Evolutionary conservation across 345 rosid genomes (phyloP), one percentile per base, ranked within the genome.

Genomic region (Nasturtium officinale): DNA sequence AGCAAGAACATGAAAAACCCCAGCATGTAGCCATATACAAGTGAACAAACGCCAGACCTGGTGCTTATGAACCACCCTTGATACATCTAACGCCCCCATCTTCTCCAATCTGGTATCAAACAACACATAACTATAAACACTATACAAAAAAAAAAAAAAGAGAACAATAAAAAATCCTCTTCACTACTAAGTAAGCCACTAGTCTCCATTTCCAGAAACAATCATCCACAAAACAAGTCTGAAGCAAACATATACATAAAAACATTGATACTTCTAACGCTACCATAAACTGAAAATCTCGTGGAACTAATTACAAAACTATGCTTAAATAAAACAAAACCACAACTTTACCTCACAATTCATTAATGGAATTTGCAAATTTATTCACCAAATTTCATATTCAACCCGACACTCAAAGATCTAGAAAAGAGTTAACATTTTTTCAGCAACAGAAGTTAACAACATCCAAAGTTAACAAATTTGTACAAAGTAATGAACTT

Each of bases 21-120:
- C 99, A 0, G 91, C 98, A n/a, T 92, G 99, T 80, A 96, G 77
- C 99, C 99, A 92, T 74, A 96, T 83, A 78, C 97, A 96, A 60
- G 88, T 79, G 47, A 96, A 33, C 40, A 96, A 75, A 43, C 98
- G 89, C 99, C 99, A 96, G 32, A 80, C 84, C 61, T 96, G 91
- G 69, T 80, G 88, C 56, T 60, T 28, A 17, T 80, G 78, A 40
- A 85, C 91, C 57, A 86, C 84, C 64, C 78, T 86, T 38, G 70
- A 3, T 56, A 85, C 82, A 64, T 83, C 77, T 51, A 90, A 62
- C 40, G 96, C 97, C 48, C 98, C 99, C 92, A 92, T 87, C 72
- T 85, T 89, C 72, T 85, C 85, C 82, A 92, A 83, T 76, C 99
- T 95, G 83, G 30, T 46, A 29, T 32, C n/a, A 45, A n/a, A 43